Conservation (phyloP, 371 early-diverging fungal species). For the Rhizopus delemar region DNA sequence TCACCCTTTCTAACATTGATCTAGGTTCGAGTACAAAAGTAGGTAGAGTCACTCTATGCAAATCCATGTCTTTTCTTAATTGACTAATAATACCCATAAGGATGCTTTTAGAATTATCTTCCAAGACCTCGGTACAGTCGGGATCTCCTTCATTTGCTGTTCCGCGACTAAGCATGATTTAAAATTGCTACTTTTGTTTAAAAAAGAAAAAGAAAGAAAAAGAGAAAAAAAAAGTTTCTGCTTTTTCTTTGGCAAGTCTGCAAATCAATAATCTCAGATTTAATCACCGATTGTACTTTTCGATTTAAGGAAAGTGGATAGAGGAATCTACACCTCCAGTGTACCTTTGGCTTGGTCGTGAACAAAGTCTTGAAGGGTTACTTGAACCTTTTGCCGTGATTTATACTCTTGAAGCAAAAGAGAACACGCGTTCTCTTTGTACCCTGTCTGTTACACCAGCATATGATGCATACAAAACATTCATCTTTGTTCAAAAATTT, state of each 20-base stretch:
- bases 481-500: too few species aligned
- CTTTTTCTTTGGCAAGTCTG: not conserved
- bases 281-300: not conserved
- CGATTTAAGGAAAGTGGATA: too few species aligned
- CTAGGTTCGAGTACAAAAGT: slow-evolving; percentile 95
- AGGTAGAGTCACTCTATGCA: slow-evolving; percentile 87
- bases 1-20: slow-evolving; percentile 91
- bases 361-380: too few species aligned
- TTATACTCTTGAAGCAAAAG: too few species aligned
- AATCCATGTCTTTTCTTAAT: slow-evolving; percentile 85
- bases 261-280: not conserved
- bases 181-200: not conserved
- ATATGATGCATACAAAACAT: too few species aligned
- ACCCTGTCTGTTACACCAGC: too few species aligned
- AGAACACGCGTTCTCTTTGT: too few species aligned
- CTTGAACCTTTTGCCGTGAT: too few species aligned
- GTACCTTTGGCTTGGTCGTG: too few species aligned
- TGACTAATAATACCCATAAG: slow-evolving; percentile 84
- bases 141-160: slow-evolving; percentile 26
- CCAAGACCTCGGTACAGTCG: slow-evolving; percentile 77
- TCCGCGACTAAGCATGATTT: slow-evolving; percentile 21
- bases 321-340: too few species aligned
- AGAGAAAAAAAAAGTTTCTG: not conserved
- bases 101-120: slow-evolving; percentile 83
- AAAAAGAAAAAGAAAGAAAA: slow-evolving; percentile 3